Base-by-base conservation (phyloP, 2,329 filamentous ascomycete genomes). In the Sclerotinia minor region DNA sequence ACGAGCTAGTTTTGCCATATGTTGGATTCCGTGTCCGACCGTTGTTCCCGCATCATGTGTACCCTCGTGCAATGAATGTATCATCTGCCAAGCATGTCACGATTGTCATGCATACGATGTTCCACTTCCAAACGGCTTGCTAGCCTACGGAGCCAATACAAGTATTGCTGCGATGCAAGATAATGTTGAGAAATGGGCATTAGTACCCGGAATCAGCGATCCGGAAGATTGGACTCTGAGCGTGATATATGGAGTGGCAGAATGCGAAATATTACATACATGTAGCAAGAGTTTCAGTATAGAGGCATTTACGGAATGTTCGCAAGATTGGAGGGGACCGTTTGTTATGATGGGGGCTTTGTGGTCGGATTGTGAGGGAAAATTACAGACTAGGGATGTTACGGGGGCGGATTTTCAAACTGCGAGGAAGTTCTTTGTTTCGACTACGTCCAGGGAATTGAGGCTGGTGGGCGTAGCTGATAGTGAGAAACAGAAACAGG, bases 1-100 rank as follows among this genome's bases (percentile, higher is more conserved):
- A 2, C 6, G 13, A 91, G 90, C 0, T 85, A 86, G 68, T 84
- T 88, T 21, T 65, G 8, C 11, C 0, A 17, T 50, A 0, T 38
- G 32, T 5, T 61, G 59, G 59, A 11, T 35, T 13, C 45, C 59
- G 29, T 61, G 59, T 61, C 59, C n/a, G 3, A 3, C 6, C 5
- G 1, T 50, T 1, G 24, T 5, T 1, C n/a, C 5, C 4, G n/a
- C 3, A 15, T 32, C 29, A 0, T 61, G 59, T 1, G 29, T 8
- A 7, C 45, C 59, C 1, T 24, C 7, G 6, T 61, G 45, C 45
- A 5, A 61, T 5, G n/a, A 19, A 4, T 61, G 59, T 21, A 61
- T 61, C 13, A 45, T 61, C 4, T 61, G 45, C 1, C 59, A 61
- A 5, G 59, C 38, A 2, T 61, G 59, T 26, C 29, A 24, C 13